phyloP scores from a whole-genome alignment of 768 basidiomycete genomes.

The Coprinellus micaceus region DNA sequence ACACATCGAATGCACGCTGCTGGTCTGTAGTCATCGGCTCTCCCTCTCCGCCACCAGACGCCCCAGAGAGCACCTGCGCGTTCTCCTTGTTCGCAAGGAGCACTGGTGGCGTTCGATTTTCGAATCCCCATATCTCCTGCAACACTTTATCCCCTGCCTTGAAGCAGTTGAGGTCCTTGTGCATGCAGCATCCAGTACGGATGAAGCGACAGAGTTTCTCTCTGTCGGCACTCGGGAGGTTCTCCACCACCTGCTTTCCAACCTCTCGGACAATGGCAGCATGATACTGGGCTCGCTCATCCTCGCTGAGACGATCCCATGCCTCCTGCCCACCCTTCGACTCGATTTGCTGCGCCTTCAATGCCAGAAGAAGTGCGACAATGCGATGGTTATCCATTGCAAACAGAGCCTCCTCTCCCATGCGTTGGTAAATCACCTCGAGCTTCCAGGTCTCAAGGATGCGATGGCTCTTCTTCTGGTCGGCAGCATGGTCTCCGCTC shows the following conservation, averaged over 20 bases:
- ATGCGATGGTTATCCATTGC: neutral
- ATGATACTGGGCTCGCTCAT: constrained; percentile 9
- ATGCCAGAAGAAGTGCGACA: constrained; percentile 1
- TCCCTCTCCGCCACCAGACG: neutral
- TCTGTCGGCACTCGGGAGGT: constrained; percentile 13
- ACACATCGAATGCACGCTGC: neutral
- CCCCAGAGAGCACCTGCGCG: neutral
- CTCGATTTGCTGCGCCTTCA: constrained; percentile 5
- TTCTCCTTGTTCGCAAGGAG: constrained; percentile 5
- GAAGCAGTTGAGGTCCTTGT: constrained; percentile 25
- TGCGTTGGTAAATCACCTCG: neutral
- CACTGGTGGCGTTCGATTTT: neutral
- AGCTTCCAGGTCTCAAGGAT: constrained; percentile 10
- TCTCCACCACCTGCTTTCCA: constrained; percentile 15
- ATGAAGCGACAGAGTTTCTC: constrained; percentile 15
- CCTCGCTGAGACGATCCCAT: constrained; percentile 15
- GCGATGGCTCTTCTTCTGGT: constrained; percentile 15
- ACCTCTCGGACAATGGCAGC: constrained; percentile 5
- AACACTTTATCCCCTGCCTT: constrained; percentile 20
- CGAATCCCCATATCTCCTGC: constrained; percentile 12
- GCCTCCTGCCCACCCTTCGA: constrained; percentile 15
- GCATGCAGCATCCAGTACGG: constrained; percentile 28
- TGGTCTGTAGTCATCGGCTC: neutral
- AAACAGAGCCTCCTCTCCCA: constrained; percentile 14
- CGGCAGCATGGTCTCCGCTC: constrained; percentile 16